Evolutionary conservation across 768 basidiomycete genomes (phyloP).

Genomic region (Mycena olivaceomarginata): DNA sequence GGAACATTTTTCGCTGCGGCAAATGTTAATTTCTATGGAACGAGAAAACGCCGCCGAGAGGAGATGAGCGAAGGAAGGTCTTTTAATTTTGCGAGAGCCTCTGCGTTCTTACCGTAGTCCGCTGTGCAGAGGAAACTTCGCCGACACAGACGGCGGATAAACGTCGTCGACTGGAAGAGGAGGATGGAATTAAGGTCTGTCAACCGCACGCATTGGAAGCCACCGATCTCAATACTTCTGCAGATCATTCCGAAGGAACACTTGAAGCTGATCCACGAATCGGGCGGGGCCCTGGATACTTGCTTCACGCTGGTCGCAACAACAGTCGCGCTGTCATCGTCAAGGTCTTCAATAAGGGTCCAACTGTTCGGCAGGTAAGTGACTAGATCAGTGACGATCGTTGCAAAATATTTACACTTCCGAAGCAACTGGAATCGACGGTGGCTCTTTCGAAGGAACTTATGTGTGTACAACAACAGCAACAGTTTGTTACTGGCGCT

Average conservation of each 20-base stretch:
- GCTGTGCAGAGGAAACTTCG: not conserved
- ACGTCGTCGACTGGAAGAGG: not conserved
- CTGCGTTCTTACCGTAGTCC: not conserved
- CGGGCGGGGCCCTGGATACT: not conserved
- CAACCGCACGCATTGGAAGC: not conserved
- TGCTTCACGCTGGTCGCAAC: not conserved
- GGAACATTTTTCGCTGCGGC: too few species aligned
- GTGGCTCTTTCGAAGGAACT: constrained; percentile 7
- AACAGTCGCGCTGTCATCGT: constrained; percentile 4
- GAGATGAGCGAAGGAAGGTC: not conserved
- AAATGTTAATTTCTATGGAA: constrained; percentile 2
- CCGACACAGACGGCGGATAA: not conserved
- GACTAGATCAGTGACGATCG: not conserved
- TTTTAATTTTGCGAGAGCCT: not conserved
- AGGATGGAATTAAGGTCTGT: not conserved
- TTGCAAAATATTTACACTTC: constrained; percentile 2
- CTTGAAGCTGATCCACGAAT: not conserved
- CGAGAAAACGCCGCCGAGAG: not conserved
- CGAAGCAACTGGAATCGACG: constrained; percentile 4
- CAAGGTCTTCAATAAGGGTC: constrained; percentile 8
- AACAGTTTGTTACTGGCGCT: not conserved
- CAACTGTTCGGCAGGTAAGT: not conserved
- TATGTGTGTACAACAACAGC: constrained; percentile 5
- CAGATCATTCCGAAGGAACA: not conserved
- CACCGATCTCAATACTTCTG: not conserved